Percentiles rank a stretch among this genome's conserved stretches.
Evolutionary conservation across 176 grass and related monocot species (phyloP).

Genomic region (Musa troglodytarum): DNA sequence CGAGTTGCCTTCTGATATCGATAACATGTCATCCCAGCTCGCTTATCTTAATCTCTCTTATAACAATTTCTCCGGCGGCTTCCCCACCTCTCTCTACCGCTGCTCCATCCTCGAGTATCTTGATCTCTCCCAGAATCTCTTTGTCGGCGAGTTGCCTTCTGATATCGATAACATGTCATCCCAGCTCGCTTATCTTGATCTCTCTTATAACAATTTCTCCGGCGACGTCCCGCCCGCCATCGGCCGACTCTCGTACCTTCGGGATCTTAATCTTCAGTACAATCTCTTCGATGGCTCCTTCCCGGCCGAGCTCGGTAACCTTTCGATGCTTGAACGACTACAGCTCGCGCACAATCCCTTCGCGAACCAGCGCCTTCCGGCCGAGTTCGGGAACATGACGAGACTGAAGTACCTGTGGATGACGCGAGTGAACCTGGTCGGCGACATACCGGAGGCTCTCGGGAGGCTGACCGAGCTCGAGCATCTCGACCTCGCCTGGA

Average conservation of each 20-base stretch:
- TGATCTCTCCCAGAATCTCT: slow-evolving; percentile 45
- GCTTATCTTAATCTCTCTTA: slow-evolving; percentile 35
- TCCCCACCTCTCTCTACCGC: slow-evolving; percentile 36
- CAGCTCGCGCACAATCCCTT: slow-evolving; percentile 30
- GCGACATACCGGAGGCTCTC: slow-evolving; percentile 28
- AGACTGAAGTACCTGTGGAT: slow-evolving; percentile 27
- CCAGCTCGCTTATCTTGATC: slow-evolving; percentile 30
- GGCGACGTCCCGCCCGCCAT: slow-evolving; percentile 33
- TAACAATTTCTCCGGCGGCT: slow-evolving; percentile 38
- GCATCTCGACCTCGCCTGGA: slow-evolving; percentile 19
- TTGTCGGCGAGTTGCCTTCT: slow-evolving; percentile 38
- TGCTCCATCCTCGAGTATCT: slow-evolving; percentile 41
- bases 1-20: slow-evolving; percentile 32
- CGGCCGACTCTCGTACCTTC: not conserved
- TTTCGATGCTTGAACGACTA: not conserved
- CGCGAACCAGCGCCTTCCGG: slow-evolving; percentile 4
- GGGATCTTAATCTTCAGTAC: not conserved
- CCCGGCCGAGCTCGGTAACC: slow-evolving; percentile 12
- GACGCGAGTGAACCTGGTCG: slow-evolving; percentile 13
- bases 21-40: slow-evolving; percentile 17
- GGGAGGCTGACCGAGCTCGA: slow-evolving; percentile 9
- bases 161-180: slow-evolving; percentile 29
- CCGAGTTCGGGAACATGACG: slow-evolving; percentile 28
- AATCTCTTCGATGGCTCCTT: slow-evolving; percentile 14
- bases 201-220: slow-evolving; percentile 38